Conservation (phyloP, 805 yeast genomes). For the Yamadazyma nakazawae region DNA sequence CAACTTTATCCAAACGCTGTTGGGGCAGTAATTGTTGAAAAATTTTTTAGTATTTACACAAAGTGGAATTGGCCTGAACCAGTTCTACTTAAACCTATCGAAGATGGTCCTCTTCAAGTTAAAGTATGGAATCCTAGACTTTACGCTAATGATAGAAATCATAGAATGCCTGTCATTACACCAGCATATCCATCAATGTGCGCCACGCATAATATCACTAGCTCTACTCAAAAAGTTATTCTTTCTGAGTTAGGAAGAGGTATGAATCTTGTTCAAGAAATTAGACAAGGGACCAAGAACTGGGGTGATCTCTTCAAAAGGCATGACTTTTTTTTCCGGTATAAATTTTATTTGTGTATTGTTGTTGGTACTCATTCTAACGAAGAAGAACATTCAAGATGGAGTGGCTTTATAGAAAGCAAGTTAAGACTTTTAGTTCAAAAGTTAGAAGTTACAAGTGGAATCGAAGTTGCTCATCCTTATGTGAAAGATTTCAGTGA, state of each 20-base stretch:
- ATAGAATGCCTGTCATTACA: constrained; percentile 95
- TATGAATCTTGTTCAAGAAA: constrained; percentile 62
- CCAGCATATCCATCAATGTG: constrained; percentile 99
- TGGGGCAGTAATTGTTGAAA: constrained; percentile 84
- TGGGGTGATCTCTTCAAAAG: constrained; percentile 78
- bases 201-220: constrained; percentile 93
- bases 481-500: constrained; percentile 60
- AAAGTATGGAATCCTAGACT: constrained; percentile 95
- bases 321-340: constrained; percentile 78
- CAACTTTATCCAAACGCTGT: constrained; percentile 96
- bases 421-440: constrained; percentile 77
- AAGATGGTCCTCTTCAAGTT: constrained; percentile 95
- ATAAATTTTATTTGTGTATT: constrained; percentile 82
- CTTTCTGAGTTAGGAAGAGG: constrained; percentile 80
- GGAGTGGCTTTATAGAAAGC: constrained; percentile 93
- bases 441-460: constrained; percentile 74
- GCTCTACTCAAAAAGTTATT: constrained; percentile 81
- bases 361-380: constrained; percentile 72
- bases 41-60: constrained; percentile 80
- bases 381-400: constrained; percentile 80
- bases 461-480: constrained; percentile 85
- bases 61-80: constrained; percentile 99
- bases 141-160: constrained; percentile 85
- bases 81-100: constrained; percentile 85
- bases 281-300: constrained; percentile 54